Conservation (phyloP, 1,139 yeast species). For the Pneumocystis murina region DNA sequence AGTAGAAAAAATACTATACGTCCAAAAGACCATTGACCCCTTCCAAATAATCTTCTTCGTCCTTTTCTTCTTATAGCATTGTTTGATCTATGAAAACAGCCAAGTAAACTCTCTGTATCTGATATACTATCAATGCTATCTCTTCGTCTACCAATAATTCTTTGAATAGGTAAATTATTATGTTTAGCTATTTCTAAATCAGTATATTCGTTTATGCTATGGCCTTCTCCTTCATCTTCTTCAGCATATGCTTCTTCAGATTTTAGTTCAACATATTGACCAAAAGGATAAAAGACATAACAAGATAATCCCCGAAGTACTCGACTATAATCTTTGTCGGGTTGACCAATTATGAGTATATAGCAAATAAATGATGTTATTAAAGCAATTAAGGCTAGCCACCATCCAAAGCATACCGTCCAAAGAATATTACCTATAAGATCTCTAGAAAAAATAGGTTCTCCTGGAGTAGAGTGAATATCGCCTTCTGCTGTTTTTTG, state of each 20-base stretch:
- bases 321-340: slow-evolving; percentile 43
- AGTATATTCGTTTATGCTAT: slow-evolving; percentile 60
- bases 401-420: slow-evolving; percentile 13
- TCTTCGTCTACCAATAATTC: background rate
- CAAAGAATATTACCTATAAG: slow-evolving; percentile 15
- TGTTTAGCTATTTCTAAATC: slow-evolving; percentile 6
- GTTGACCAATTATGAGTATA: slow-evolving; percentile 23
- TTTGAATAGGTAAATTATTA: background rate
- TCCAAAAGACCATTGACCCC: slow-evolving; percentile 86
- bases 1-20: slow-evolving; percentile 62
- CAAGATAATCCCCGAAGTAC: slow-evolving; percentile 49
- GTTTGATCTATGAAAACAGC: slow-evolving; percentile 12
- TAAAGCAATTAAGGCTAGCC: slow-evolving; percentile 20
- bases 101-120: slow-evolving; percentile 9
- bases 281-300: slow-evolving; percentile 74
- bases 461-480: slow-evolving; percentile 61
- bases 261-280: slow-evolving; percentile 66
- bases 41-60: slow-evolving; percentile 53
- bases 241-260: slow-evolving; percentile 66
- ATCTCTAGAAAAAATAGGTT: slow-evolving; percentile 34
- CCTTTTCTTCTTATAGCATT: slow-evolving; percentile 1
- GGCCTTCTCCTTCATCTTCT: slow-evolving; percentile 84
- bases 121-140: background rate
- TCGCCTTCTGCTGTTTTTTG: slow-evolving; percentile 86
- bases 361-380: slow-evolving; percentile 34